Conservation (phyloP, 2,329 filamentous ascomycete genomes). For the Cladosporium sp. region DNA sequence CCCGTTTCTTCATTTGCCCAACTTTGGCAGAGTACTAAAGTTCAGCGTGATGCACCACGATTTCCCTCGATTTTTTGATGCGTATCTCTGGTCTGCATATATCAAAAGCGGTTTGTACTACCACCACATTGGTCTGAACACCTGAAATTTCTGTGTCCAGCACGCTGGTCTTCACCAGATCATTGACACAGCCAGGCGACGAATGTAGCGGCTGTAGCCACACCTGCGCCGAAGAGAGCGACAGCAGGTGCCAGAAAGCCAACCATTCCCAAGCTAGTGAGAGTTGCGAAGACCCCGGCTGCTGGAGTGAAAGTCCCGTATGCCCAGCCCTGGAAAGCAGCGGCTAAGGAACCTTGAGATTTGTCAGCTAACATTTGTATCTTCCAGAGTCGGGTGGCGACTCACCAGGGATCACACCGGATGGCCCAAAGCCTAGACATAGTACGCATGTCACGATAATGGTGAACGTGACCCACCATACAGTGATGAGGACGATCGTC, state of each 20-base stretch:
- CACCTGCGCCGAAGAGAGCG: neutral
- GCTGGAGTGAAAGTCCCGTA: constrained; percentile 16
- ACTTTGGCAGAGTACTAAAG: too few relatives aligned
- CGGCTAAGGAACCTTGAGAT: constrained; percentile 10
- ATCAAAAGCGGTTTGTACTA: neutral
- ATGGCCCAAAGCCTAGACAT: constrained; percentile 7
- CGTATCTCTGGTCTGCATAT: neutral
- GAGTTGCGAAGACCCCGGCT: constrained; percentile 13
- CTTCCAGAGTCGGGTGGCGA: neutral
- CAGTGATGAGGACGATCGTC: constrained; percentile 6
- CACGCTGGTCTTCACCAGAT: neutral
- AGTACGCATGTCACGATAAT: constrained; percentile 3
- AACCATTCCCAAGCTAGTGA: constrained; percentile 14
- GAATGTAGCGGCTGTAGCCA: neutral
- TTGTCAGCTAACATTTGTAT: neutral
- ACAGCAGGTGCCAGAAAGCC: constrained; percentile 8
- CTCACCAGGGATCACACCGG: constrained; percentile 2
- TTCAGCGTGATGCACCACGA: neutral
- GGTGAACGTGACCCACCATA: constrained; percentile 9
- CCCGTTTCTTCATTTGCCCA: too few relatives aligned
- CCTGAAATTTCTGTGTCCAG: neutral
- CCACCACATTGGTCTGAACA: neutral
- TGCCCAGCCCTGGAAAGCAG: constrained; percentile 13
- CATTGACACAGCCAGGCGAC: neutral
- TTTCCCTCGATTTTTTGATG: neutral